These are phyloP conservation scores for Alternaria sp. DNA, from an alignment of 2,329 filamentous ascomycete genomes.

Conservation along the genomic window DNA sequence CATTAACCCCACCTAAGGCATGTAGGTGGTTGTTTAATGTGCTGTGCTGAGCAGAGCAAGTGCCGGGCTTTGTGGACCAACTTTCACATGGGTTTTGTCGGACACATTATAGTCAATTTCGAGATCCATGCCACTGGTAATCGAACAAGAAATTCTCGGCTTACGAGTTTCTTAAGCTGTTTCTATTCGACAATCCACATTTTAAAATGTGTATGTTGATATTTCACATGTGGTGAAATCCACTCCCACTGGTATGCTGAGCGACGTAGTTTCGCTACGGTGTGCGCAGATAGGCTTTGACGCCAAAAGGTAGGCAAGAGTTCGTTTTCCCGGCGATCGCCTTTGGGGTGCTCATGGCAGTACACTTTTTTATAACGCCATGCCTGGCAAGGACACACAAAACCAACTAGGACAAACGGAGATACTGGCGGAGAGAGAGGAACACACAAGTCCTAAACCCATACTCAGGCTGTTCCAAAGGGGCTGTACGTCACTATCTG, in stretches of 20 bases:
- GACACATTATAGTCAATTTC: conserved; percentile 15
- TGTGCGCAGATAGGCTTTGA: background rate
- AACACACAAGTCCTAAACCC: background rate
- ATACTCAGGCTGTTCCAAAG: background rate
- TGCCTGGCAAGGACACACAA: background rate
- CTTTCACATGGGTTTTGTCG: conserved; percentile 18
- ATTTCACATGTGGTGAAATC: background rate
- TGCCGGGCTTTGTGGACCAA: conserved; percentile 15
- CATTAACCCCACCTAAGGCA: conserved; percentile 4
- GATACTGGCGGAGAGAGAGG: background rate
- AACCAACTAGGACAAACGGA: background rate
- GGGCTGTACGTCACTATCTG: background rate
- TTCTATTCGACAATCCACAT: background rate
- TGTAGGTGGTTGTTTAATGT: background rate
- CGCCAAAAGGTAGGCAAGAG: background rate
- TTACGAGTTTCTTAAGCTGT: background rate
- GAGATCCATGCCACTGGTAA: background rate
- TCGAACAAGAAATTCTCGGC: background rate
- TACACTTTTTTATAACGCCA: background rate
- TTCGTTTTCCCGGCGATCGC: background rate
- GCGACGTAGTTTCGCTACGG: background rate
- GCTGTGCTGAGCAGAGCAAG: conserved; percentile 2
- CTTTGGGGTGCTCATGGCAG: background rate
- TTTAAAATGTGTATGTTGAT: background rate
- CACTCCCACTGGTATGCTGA: background rate